Percentiles rank a stretch among this genome's conserved stretches.
Evolutionary conservation across 495 filamentous ascomycete species (phyloP).

Genomic region (Lasiosphaeriaceae sp.): DNA sequence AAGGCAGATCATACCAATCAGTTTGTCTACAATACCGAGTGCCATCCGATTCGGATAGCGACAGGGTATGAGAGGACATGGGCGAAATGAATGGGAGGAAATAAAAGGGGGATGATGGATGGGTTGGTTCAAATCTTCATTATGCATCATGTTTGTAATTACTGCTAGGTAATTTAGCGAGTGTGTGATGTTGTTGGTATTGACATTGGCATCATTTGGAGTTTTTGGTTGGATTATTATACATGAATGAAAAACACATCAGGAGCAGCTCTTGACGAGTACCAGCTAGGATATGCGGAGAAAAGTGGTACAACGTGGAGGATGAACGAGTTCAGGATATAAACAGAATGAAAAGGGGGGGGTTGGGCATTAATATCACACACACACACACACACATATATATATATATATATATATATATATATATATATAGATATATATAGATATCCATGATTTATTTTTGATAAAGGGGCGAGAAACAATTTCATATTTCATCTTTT

Average conservation of each 20-base stretch:
- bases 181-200: too few species aligned
- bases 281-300: too few species aligned
- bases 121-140: background rate
- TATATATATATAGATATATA: background rate
- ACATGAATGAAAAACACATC: too few species aligned
- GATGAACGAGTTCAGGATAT: too few species aligned
- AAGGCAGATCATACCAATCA: conserved; percentile 51
- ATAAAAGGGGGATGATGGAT: background rate
- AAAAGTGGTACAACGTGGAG: too few species aligned
- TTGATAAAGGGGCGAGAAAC: too few species aligned
- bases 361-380: background rate
- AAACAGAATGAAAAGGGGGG: too few species aligned
- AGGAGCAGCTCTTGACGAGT: too few species aligned
- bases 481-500: too few species aligned
- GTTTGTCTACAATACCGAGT: conserved; percentile 84
- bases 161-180: too few species aligned
- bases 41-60: conserved; percentile 65
- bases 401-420: background rate
- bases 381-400: background rate
- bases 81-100: background rate
- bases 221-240: too few species aligned
- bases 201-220: too few species aligned
- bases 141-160: background rate
- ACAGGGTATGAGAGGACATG: conserved; percentile 2
- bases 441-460: background rate